Conservation (phyloP, 2,329 filamentous ascomycete species). For the Trichoderma sp. region DNA sequence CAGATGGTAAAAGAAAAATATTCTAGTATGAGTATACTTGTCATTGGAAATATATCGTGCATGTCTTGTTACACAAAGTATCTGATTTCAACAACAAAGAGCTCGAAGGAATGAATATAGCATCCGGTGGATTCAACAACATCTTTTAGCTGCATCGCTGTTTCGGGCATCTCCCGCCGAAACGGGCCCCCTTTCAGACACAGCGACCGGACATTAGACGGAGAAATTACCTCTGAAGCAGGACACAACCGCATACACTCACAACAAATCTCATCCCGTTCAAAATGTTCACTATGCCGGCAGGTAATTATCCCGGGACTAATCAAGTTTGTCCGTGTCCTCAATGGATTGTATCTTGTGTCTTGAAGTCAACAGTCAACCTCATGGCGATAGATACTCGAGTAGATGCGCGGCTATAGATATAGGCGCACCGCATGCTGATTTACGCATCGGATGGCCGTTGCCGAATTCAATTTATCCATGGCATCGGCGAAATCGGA, state of each 20-base stretch:
- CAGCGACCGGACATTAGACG: background rate
- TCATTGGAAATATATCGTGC: too few relatives aligned
- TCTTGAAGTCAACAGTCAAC: background rate
- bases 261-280: accelerated
- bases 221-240: background rate
- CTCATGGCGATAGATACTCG: background rate
- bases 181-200: background rate
- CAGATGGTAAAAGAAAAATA: too few relatives aligned
- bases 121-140: background rate
- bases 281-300: accelerated
- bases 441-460: background rate
- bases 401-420: background rate
- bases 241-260: background rate
- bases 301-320: background rate
- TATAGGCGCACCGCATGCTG: background rate
- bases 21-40: too few relatives aligned
- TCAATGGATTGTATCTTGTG: background rate
- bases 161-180: background rate
- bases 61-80: background rate
- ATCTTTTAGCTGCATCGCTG: background rate
- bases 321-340: background rate
- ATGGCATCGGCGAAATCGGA: background rate
- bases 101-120: background rate
- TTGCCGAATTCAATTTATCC: background rate
- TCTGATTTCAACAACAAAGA: background rate